phyloP scores from a whole-genome alignment of 768 basidiomycete species.

The Serendipita sp. region DNA sequence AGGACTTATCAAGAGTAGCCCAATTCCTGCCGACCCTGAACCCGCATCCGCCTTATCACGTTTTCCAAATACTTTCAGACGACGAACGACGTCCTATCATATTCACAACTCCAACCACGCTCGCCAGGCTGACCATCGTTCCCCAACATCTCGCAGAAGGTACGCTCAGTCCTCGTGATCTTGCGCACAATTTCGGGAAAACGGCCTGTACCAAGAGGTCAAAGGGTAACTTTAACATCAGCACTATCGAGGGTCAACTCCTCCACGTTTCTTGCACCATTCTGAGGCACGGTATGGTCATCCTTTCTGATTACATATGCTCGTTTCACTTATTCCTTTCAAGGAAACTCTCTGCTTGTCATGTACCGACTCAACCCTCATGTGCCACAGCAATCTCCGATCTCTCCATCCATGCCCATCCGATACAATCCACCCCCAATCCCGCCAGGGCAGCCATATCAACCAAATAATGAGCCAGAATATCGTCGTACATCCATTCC shows the following conservation, averaged over 20 bases:
- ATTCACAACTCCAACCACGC: not conserved
- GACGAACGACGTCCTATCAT: not conserved
- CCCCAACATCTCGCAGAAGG: not conserved
- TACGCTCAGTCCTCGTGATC: not conserved
- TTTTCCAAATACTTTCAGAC: not conserved
- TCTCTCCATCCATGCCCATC: not conserved
- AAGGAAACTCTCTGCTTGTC: not conserved
- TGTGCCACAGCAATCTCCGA: not conserved
- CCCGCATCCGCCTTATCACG: conserved; percentile 1
- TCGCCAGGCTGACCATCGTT: not conserved
- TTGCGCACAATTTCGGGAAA: not conserved
- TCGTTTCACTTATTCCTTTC: not conserved
- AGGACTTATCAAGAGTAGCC: not conserved
- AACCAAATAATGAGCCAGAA: not conserved
- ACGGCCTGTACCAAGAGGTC: not conserved
- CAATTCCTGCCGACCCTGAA: not conserved
- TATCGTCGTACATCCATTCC: not conserved
- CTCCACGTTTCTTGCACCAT: not conserved
- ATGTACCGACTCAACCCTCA: not conserved
- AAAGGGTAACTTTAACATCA: not conserved
- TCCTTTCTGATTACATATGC: not conserved
- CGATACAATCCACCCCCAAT: not conserved
- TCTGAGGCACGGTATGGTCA: not conserved
- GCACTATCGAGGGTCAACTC: not conserved
- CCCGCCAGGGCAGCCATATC: not conserved